Evolutionary conservation across 306 rosid species (phyloP).

Genomic region (Pterocarpus macrocarpus): DNA sequence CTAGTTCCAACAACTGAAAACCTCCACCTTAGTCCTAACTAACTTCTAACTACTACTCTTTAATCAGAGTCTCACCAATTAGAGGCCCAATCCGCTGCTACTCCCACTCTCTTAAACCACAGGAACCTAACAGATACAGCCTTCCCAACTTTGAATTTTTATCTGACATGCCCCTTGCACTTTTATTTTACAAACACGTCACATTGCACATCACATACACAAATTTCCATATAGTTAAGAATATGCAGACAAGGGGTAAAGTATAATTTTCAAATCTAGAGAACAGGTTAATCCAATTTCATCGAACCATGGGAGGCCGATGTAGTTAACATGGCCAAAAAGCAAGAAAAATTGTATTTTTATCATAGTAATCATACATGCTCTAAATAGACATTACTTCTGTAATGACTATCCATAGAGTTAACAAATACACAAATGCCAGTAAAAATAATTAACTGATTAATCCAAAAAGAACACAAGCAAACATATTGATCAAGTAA

Average conservation of each 20-base stretch:
- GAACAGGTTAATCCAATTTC: neutral
- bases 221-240: neutral
- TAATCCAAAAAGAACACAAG: neutral
- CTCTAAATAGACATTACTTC: neutral
- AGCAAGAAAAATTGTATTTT: neutral
- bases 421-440: neutral
- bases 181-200: neutral
- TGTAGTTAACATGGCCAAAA: neutral
- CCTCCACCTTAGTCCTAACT: neutral
- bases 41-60: neutral
- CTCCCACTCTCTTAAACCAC: neutral
- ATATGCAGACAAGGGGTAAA: neutral
- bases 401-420: neutral
- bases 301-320: neutral
- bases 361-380: neutral
- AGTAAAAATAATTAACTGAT: conserved; percentile 2
- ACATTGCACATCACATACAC: neutral
- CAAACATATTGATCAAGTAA: neutral
- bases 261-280: neutral
- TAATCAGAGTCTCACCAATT: neutral
- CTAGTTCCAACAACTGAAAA: neutral
- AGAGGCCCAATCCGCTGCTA: neutral
- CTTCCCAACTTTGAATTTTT: neutral
- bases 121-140: neutral
- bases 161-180: neutral